phyloP scores from a whole-genome alignment of 2,329 filamentous ascomycete genomes.

The Nannizzia gypsea region DNA sequence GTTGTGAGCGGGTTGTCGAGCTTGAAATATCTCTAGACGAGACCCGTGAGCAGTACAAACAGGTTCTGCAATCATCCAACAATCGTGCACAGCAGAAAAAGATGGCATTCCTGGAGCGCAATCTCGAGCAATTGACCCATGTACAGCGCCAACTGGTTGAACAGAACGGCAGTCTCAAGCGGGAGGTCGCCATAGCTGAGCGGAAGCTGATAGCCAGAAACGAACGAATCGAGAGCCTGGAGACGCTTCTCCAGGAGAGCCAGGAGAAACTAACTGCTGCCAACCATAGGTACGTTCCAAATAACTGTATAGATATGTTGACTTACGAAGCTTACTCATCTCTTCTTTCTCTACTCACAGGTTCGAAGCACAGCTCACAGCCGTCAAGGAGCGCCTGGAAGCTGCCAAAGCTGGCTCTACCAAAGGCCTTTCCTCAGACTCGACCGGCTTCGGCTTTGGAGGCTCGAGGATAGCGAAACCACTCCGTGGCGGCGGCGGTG shows the following conservation, averaged over 20 bases:
- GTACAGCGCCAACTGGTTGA: conserved; percentile 96
- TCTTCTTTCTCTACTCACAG: conserved; percentile 37
- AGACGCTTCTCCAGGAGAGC: conserved; percentile 84
- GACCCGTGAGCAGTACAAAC: conserved; percentile 98
- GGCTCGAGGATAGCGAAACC: conserved; percentile 53
- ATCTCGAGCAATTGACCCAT: conserved; percentile 92
- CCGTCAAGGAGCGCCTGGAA: conserved; percentile 95
- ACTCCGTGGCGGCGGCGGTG: conserved; percentile 40
- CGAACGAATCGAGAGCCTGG: conserved; percentile 89
- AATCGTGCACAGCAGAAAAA: conserved; percentile 99
- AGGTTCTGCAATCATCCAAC: conserved; percentile 89
- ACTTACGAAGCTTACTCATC: conserved; percentile 3
- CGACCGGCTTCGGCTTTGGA: conserved; percentile 60
- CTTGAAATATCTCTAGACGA: conserved; percentile 95
- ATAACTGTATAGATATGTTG: not conserved
- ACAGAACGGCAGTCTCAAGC: conserved; percentile 94
- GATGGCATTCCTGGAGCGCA: conserved; percentile 98
- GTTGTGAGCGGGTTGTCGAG: conserved; percentile 94
- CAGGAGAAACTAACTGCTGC: conserved; percentile 97
- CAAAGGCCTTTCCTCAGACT: conserved; percentile 58
- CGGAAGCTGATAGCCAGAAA: conserved; percentile 92
- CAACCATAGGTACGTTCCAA: conserved; percentile 72
- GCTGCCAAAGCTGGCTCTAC: conserved; percentile 87
- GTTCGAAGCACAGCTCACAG: conserved; percentile 92
- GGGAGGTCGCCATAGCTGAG: conserved; percentile 97